These are phyloP conservation scores for Neolecta irregularis DNA, from an alignment of 1,139 yeast genomes.

Conservation along the genomic window DNA sequence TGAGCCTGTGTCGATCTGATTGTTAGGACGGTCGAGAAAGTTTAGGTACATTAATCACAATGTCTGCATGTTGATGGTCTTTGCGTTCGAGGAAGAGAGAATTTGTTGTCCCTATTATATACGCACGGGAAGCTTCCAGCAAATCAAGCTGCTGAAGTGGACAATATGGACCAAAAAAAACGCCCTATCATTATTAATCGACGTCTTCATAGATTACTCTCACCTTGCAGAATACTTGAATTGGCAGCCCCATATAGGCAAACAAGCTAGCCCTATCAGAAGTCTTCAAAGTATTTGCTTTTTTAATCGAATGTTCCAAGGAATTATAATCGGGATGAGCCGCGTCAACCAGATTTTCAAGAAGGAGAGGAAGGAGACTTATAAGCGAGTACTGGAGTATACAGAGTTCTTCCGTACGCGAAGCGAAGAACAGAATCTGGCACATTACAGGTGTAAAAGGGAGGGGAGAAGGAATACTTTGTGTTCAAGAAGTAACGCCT, in stretches of 20 bases:
- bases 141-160: conserved; percentile 83
- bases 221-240: conserved; percentile 64
- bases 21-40: neutral
- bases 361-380: conserved; percentile 30
- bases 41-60: conserved; percentile 32
- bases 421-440: conserved; percentile 47
- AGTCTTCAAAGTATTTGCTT: conserved; percentile 59
- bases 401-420: conserved; percentile 66
- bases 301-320: conserved; percentile 36
- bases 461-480: conserved; percentile 20
- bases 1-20: conserved; percentile 29
- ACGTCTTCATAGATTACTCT: neutral
- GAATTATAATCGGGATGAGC: conserved; percentile 64
- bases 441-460: neutral
- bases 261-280: conserved; percentile 65
- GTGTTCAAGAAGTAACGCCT: conserved; percentile 62
- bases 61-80: conserved; percentile 35
- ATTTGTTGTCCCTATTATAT: conserved; percentile 78
- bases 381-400: conserved; percentile 44
- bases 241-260: conserved; percentile 72
- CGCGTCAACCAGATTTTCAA: conserved; percentile 56
- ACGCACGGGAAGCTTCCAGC: conserved; percentile 46
- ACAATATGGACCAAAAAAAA: conserved; percentile 80
- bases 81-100: conserved; percentile 60
- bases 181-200: conserved; percentile 28